Evolutionary conservation across 2,329 filamentous ascomycete species (phyloP).

Genomic region (Corinectria fuckeliana): DNA sequence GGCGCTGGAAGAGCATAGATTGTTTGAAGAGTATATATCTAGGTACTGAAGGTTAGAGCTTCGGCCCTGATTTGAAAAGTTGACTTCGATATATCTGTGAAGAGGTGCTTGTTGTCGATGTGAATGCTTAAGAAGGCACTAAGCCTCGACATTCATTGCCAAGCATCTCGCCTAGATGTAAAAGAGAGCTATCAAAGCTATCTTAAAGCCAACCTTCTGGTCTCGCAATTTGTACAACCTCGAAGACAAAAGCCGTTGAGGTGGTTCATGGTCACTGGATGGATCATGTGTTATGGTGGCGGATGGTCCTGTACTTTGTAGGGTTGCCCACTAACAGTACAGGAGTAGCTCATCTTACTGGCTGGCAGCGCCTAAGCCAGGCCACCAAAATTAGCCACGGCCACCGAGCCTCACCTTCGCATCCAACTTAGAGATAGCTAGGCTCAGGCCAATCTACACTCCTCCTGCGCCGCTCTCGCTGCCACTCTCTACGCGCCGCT

Average conservation of each 20-base stretch:
- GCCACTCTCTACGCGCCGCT: slow-evolving; percentile 1
- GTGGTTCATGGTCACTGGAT: background rate
- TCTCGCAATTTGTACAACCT: background rate
- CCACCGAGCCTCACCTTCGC: slow-evolving; percentile 23
- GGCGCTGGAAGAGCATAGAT: background rate
- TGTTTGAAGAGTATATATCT: background rate
- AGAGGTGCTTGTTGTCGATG: background rate
- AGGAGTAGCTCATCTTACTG: slow-evolving; percentile 6
- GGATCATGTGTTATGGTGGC: slow-evolving; percentile 7
- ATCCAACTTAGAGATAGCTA: slow-evolving; percentile 22
- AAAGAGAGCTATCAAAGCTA: background rate
- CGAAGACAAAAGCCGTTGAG: background rate
- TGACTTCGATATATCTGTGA: background rate
- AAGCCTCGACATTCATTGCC: background rate
- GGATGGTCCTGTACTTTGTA: background rate
- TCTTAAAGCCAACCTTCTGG: background rate
- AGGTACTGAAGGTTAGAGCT: background rate
- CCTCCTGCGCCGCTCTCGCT: slow-evolving; percentile 7
- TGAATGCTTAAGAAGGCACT: background rate
- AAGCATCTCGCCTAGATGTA: background rate
- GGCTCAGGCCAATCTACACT: slow-evolving; percentile 14
- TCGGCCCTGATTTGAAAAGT: background rate
- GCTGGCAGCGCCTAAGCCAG: slow-evolving; percentile 12
- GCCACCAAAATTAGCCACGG: slow-evolving; percentile 15
- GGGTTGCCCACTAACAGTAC: slow-evolving; percentile 6